Evolutionary conservation across 2,329 filamentous ascomycete species (phyloP), one percentile per base, ranked within the genome.

Genomic region (Fusarium sp.): DNA sequence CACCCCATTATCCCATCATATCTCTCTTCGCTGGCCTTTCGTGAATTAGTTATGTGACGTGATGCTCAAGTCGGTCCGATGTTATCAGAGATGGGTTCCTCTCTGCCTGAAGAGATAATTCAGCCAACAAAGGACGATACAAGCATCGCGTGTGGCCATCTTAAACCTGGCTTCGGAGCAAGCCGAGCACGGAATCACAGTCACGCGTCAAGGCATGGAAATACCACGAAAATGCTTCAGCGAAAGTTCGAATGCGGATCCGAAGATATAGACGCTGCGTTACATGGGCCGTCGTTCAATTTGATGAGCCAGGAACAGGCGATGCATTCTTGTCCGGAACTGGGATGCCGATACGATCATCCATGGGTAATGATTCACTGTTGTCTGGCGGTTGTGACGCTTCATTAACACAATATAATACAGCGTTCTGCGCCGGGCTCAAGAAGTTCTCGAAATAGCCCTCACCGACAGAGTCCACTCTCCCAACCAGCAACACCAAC

Each of bases 401-500:
- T 26, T 26, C 6, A 36, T 45, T 75, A 56, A 73, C 33, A 35
- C 15, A 36, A n/a, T 17, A 35, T 36, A 24, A 39, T 63, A n/a
- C 28, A 79, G 75, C 55, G 61, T 49, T 57, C 51, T 41, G 54
- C 60, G 17, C 62, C 67, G 31, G 52, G 63, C 38, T 67, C 68
- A 6, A 66, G 57, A 42, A 65, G 52, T 14, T 75, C 68, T 13
- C 64, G 54, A 47, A 56, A 66, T 31, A 66, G 69, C n/a, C 57
- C 63, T 24, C 51, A 63, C n/a, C 71, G 70, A 33, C 73, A 68
- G 33, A 70, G 63, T 36, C 73, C 74, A 20, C 64, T 64, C 33
- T 80, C 79, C 22, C 80, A 78, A 28, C 73, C 80, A 22, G 55
- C 66, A 17, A 77, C 76, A 9, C 78, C 79, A 22, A 73, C 64